Evolutionary conservation across 2,329 filamentous ascomycete species (phyloP).

Genomic region (Elsinoe perseae): DNA sequence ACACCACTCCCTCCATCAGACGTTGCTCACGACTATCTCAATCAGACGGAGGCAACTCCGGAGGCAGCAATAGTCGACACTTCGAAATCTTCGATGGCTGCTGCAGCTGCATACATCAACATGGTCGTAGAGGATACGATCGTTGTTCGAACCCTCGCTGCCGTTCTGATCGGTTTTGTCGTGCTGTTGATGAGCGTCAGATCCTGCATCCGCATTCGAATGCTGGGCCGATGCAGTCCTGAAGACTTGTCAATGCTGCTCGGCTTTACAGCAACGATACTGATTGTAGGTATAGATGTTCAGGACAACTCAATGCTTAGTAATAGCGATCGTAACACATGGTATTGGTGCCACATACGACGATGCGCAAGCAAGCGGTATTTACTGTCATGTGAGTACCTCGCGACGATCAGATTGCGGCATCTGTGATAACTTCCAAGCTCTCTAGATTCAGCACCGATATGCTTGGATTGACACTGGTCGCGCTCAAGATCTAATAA

Average conservation of each 20-base stretch:
- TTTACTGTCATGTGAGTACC: not conserved
- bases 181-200: not conserved
- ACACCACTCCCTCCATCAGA: too few species aligned
- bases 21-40: not conserved
- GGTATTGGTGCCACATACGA: not conserved
- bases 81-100: not conserved
- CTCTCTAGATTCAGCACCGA: slow-evolving; percentile 2
- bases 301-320: slow-evolving; percentile 13
- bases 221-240: slow-evolving; percentile 5
- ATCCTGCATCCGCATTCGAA: slow-evolving; percentile 5
- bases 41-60: not conserved
- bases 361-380: not conserved
- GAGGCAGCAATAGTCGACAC: not conserved
- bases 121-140: not conserved
- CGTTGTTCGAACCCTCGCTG: not conserved
- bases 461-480: slow-evolving; percentile 41
- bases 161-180: slow-evolving; percentile 2
- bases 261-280: not conserved
- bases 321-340: not conserved
- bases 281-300: not conserved
- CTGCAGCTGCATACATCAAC: not conserved
- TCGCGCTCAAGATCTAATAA: slow-evolving; percentile 37
- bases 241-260: slow-evolving; percentile 13
- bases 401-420: not conserved
- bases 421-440: not conserved